These are phyloP conservation scores for Mucor mucedo DNA, from an alignment of 371 early-diverging fungal species.

Conservation along the genomic window DNA sequence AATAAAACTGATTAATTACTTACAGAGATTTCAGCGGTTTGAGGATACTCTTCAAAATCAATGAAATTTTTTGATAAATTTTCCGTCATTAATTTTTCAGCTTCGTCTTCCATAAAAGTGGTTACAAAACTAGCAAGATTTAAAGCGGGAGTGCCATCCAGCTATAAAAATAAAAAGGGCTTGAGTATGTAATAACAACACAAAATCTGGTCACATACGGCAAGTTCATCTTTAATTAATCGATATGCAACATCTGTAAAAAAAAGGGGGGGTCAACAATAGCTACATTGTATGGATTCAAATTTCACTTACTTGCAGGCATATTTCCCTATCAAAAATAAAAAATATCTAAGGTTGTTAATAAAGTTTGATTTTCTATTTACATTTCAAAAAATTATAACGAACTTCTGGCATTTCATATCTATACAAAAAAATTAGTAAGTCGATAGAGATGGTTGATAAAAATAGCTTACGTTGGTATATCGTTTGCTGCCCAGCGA, in stretches of 20 bases:
- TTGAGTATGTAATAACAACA: not conserved
- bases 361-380: not conserved
- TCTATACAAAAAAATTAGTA: slow-evolving; percentile 13
- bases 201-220: slow-evolving; percentile 27
- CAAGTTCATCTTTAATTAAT: slow-evolving; percentile 49
- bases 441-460: not conserved
- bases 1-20: slow-evolving; percentile 10
- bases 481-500: slow-evolving; percentile 49
- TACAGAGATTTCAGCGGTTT: slow-evolving; percentile 50
- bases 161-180: slow-evolving; percentile 18
- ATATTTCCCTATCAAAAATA: slow-evolving; percentile 41
- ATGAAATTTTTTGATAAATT: slow-evolving; percentile 75
- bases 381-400: not conserved
- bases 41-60: slow-evolving; percentile 76
- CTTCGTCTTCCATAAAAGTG: slow-evolving; percentile 64
- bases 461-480: slow-evolving; percentile 38
- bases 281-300: not conserved
- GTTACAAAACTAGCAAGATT: slow-evolving; percentile 82
- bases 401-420: slow-evolving; percentile 52
- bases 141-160: slow-evolving; percentile 76
- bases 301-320: slow-evolving; percentile 41
- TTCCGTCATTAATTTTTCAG: slow-evolving; percentile 73
- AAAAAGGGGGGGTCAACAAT: not conserved
- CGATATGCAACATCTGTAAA: slow-evolving; percentile 49
- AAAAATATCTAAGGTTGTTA: not conserved